Evolutionary conservation across 2,329 filamentous ascomycete genomes (phyloP).

Genomic region (Ophiostoma sp.): DNA sequence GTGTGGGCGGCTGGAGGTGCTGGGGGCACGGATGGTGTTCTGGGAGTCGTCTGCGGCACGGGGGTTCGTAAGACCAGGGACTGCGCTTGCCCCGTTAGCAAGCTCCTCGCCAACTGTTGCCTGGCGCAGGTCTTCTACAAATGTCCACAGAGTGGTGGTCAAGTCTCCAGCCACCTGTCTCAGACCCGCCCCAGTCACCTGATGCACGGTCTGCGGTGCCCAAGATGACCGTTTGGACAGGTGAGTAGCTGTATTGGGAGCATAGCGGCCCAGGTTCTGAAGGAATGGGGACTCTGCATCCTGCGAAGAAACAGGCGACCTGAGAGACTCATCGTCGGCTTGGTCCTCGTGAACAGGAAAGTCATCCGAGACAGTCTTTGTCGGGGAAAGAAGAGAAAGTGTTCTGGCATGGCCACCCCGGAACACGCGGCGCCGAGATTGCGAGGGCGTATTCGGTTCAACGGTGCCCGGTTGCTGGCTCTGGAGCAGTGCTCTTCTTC

Average conservation of each 20-base stretch:
- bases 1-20: neutral
- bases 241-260: conserved; percentile 33
- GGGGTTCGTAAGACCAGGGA: conserved; percentile 21
- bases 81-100: conserved; percentile 33
- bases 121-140: conserved; percentile 90
- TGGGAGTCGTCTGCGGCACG: conserved; percentile 30
- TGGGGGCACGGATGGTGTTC: conserved; percentile 20
- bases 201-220: conserved; percentile 48
- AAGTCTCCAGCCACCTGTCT: conserved; percentile 88
- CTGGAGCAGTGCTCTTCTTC: conserved; percentile 60
- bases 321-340: conserved; percentile 37
- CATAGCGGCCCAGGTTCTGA: conserved; percentile 32
- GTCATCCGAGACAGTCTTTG: conserved; percentile 39
- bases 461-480: conserved; percentile 29
- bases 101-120: conserved; percentile 95
- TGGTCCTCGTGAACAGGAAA: conserved; percentile 42
- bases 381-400: conserved; percentile 76
- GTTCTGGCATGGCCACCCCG: conserved; percentile 58
- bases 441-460: conserved; percentile 31
- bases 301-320: conserved; percentile 32
- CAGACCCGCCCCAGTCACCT: conserved; percentile 39
- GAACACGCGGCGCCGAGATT: conserved; percentile 58
- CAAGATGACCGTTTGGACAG: conserved; percentile 55
- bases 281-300: conserved; percentile 30
- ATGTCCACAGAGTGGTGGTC: conserved; percentile 83